Base-by-base conservation (phyloP, 2,329 filamentous ascomycete species). In the Colletotrichum tropicicola region DNA sequence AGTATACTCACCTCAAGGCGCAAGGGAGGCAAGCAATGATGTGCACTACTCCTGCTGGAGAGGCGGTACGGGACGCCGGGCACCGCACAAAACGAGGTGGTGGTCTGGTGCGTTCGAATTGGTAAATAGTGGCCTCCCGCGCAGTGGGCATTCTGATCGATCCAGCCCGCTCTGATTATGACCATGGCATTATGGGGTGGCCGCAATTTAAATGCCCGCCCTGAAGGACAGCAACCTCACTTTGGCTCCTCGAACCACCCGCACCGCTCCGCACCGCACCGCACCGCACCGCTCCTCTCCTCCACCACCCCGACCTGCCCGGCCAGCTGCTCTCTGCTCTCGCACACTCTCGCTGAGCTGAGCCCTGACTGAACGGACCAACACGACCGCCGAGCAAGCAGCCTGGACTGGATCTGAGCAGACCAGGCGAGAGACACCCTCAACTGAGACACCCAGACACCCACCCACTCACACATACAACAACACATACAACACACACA, bases 181-280 rank as follows among this genome's bases (percentile, higher is more conserved):
- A 64, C 47, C 53, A 45, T 56, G 54, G 52, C 47, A 61, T 64
- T 54, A 65, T 65, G 57, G 61, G 60, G 61, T 65, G 57, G 48
- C 57, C 57, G 60, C 61, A 65, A 65, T 65, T 65, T 65, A 61
- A 65, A 65, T 65, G 61, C 61, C 44, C 54, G 57, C 61, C 61
- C 61, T 65, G 61, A 65, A 37, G 56, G 35, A 19, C 49, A 65
- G 57, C 49, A 61, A 61, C 61, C 57, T 65, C 57, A 61, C 56
- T 48, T 19, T 61, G 48, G n/a, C 61, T 65, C 59, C 60, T 53
- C 56, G 60, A 60, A 60, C 60, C 60, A 64, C 60, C 37, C 47
- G 43, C 43, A 37, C 41, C 48, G 15, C 30, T 32, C 43, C 30
- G 41, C 21, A 47, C 43, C 41, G 23, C 37, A 45, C 28, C 21